These are phyloP conservation scores for Imleria badia DNA, from an alignment of 768 basidiomycete species.

Conservation along the genomic window DNA sequence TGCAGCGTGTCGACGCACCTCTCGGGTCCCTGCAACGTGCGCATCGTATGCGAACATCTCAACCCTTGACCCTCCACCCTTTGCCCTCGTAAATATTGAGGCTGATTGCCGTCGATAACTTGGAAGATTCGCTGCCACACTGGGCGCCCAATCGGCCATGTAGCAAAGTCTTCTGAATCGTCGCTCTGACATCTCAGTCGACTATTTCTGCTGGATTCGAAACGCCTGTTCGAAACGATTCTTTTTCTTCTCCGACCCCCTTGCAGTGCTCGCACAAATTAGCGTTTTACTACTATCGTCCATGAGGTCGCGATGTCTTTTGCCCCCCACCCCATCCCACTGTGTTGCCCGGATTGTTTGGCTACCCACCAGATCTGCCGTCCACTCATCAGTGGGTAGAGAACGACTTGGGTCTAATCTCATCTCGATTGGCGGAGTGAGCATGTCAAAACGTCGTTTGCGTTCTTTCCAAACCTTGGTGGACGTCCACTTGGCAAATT, in stretches of 20 bases:
- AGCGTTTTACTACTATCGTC: not conserved
- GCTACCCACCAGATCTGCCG: not conserved
- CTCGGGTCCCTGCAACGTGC: conserved; percentile 21
- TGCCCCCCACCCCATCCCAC: too few species aligned
- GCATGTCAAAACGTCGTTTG: not conserved
- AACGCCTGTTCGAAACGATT: not conserved
- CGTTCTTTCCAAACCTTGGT: not conserved
- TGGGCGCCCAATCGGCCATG: not conserved
- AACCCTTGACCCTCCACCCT: conserved; percentile 21
- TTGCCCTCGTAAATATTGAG: not conserved
- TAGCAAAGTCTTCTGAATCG: not conserved
- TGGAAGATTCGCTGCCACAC: conserved; percentile 24
- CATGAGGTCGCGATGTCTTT: not conserved
- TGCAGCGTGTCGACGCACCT: conserved; percentile 10
- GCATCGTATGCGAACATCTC: not conserved
- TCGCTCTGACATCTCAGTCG: conserved; percentile 7
- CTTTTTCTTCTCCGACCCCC: conserved; percentile 3
- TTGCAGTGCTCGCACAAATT: not conserved
- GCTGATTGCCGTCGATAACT: conserved; percentile 2
- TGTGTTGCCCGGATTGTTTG: not conserved
- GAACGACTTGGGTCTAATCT: not conserved
- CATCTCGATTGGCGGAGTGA: conserved; percentile 1
- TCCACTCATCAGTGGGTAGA: not conserved
- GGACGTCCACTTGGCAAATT: not conserved
- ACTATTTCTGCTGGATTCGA: conserved; percentile 9